A percentile compares a stretch with the other conserved stretches of the same genome.
Conservation (phyloP, 2,329 filamentous ascomycete species). For the Hirsutella thompsonii region DNA sequence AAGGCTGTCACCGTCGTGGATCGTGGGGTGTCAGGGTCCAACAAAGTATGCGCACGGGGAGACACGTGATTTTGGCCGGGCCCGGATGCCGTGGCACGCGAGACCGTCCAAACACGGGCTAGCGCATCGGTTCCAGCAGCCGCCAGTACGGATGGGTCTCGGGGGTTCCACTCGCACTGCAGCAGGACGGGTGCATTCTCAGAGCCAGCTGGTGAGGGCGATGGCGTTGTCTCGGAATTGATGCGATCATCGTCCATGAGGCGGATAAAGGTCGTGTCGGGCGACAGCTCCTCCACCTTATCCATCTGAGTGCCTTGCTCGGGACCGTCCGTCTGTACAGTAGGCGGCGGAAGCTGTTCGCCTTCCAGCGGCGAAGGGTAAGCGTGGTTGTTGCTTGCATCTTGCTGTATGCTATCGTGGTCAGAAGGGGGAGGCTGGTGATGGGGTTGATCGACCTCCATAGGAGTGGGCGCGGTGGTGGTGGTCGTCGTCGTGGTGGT, state of each 20-base stretch:
- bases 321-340: conserved; percentile 44
- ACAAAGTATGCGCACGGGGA: conserved; percentile 24
- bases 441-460: conserved; percentile 44
- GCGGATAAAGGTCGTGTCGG: conserved; percentile 48
- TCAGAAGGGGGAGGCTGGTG: conserved; percentile 11
- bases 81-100: conserved; percentile 35
- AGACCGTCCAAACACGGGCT: conserved; percentile 55
- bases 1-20: conserved; percentile 44
- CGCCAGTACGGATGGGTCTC: conserved; percentile 50
- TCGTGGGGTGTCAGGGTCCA: conserved; percentile 39
- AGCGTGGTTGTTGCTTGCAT: conserved; percentile 35
- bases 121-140: conserved; percentile 57
- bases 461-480: conserved; percentile 29
- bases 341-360: conserved; percentile 39
- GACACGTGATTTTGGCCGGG: conserved; percentile 27
- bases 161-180: conserved; percentile 58
- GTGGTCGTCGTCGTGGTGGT: conserved; percentile 32
- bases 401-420: conserved; percentile 16
- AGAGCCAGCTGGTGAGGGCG: conserved; percentile 22
- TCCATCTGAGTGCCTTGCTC: conserved; percentile 53
- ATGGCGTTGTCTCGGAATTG: conserved; percentile 20
- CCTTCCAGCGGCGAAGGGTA: conserved; percentile 53
- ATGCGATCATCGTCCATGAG: conserved; percentile 30
- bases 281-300: conserved; percentile 46
- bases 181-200: conserved; percentile 48